Base-by-base conservation (phyloP, 805 yeast species). In the Maudiozyma saulgeensis region DNA sequence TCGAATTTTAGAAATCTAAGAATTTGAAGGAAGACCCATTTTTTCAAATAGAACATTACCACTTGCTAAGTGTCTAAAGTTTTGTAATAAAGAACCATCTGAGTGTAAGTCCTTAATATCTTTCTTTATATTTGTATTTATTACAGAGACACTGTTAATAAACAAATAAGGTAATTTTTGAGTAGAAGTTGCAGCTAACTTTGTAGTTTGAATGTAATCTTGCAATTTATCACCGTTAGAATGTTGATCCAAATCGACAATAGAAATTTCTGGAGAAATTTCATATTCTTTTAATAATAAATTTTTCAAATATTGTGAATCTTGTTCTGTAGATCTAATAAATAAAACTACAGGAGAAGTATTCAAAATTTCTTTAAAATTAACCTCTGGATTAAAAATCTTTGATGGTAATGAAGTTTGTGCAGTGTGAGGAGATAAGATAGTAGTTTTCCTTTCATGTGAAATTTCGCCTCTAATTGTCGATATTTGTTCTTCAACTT, bases 161-260 rank as follows among this genome's bases (percentile, higher is more conserved):
- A 62, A 60, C 19, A 62, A 48, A 47, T 55, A 62, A 2, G 67
- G 67, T 9, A 50, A 35, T 13, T 26, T 35, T 6, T 45, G 25
- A 11, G 31, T 13, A 2, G 39, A 39, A 12, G 38, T 15, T 25
- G 35, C 13, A 25, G 57, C 35, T 16, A 47, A 13, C 44, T 53
- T 53, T 16, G 51, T 46, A 16, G 44, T 35, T 19, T 40, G 42
- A 48, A 89, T 74, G 62, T 82, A 83, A 18, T 72, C 75, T 66
- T 88, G 96, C 53, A 90, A 73, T 54, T 75, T 81, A 3, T 68
- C 62, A 2, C 96, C 96, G 61, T 86, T 74, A 40, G 74, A 71
- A 64, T 88, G 95, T 59, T 73, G 75, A 65, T 89, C 96, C 46
- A 89, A 72, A 62, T 90, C 97, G 13, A 89, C 88, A 47, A 85